These are phyloP conservation scores for Moesziomyces parantarcticus DNA, from an alignment of 1,284 basidiomycete species.

Conservation along the genomic window DNA sequence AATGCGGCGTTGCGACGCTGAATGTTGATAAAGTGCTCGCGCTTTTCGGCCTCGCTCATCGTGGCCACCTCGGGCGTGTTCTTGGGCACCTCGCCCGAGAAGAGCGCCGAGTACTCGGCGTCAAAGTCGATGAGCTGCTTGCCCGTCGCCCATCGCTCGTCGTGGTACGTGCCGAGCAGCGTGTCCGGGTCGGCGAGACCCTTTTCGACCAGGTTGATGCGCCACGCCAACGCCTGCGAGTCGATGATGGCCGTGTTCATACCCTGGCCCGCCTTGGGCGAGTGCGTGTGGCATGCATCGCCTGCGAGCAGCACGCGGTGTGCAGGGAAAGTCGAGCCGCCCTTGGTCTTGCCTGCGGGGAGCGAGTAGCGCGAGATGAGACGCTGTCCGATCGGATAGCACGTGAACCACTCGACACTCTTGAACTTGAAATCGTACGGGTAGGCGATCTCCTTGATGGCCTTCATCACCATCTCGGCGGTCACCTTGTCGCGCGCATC, in stretches of 20 bases:
- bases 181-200: slow-evolving; percentile 65
- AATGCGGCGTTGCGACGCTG: slow-evolving; percentile 62
- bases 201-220: slow-evolving; percentile 69
- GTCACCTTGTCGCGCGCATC: slow-evolving; percentile 65
- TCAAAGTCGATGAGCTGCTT: slow-evolving; percentile 69
- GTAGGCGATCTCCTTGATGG: slow-evolving; percentile 69
- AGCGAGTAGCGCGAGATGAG: slow-evolving; percentile 57
- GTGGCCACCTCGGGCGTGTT: slow-evolving; percentile 56
- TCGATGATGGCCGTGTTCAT: slow-evolving; percentile 70
- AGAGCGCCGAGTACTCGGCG: slow-evolving; percentile 68
- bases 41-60: slow-evolving; percentile 51
- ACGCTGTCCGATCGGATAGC: slow-evolving; percentile 67
- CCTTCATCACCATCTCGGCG: slow-evolving; percentile 66
- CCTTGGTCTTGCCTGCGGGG: slow-evolving; percentile 38
- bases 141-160: slow-evolving; percentile 68
- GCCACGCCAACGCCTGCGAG: slow-evolving; percentile 69
- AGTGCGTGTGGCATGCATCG: slow-evolving; percentile 70
- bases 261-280: slow-evolving; percentile 68
- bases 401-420: slow-evolving; percentile 68
- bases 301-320: slow-evolving; percentile 68
- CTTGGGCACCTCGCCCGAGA: slow-evolving; percentile 66
- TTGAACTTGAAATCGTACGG: slow-evolving; percentile 69
- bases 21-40: slow-evolving; percentile 61
- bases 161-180: slow-evolving; percentile 69
- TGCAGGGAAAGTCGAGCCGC: slow-evolving; percentile 37